phyloP scores from a whole-genome alignment of 495 filamentous ascomycete genomes.

The Aspergillus steynii region DNA sequence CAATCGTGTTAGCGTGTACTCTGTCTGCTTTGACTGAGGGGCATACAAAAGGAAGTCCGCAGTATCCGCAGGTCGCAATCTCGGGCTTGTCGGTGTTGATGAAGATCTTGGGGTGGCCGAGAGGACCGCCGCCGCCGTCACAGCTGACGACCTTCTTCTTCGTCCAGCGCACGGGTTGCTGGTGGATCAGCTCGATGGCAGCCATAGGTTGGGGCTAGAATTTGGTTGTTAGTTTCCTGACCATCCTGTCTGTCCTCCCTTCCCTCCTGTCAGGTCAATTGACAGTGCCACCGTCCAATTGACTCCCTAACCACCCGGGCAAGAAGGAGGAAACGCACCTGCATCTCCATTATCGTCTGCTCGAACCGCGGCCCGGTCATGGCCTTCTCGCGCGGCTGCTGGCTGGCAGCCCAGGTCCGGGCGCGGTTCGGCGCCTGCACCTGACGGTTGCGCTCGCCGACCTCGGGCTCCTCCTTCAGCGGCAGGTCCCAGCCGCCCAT shows the following conservation, averaged over 20 bases:
- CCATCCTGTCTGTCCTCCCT: background rate
- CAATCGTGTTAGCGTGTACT: slow-evolving; percentile 5
- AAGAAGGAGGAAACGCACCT: slow-evolving; percentile 57
- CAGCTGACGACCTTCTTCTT: slow-evolving; percentile 79
- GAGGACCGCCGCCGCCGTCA: slow-evolving; percentile 89
- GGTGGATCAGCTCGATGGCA: slow-evolving; percentile 94
- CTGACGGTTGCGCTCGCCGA: slow-evolving; percentile 58
- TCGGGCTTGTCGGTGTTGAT: slow-evolving; percentile 98
- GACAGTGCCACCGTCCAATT: too few species aligned
- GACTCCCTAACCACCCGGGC: too few species aligned
- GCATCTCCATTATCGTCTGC: slow-evolving; percentile 87
- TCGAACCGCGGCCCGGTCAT: slow-evolving; percentile 96
- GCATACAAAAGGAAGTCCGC: slow-evolving; percentile 92
- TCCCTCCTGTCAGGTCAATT: too few species aligned
- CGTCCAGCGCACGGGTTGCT: slow-evolving; percentile 90
- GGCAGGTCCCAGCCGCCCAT: slow-evolving; percentile 42
- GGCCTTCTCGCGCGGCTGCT: slow-evolving; percentile 73
- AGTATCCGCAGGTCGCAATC: slow-evolving; percentile 88
- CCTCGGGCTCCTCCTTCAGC: slow-evolving; percentile 59
- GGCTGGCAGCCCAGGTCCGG: slow-evolving; percentile 77
- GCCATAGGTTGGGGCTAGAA: slow-evolving; percentile 79
- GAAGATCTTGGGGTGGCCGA: slow-evolving; percentile 89
- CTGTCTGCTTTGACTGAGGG: background rate
- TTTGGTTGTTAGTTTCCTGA: too few species aligned
- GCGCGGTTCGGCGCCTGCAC: slow-evolving; percentile 86